Percentiles rank a stretch among this genome's conserved stretches.
Evolutionary conservation across 352 stramenopile genomes (phyloP).

Genomic region (Globisporangium yorkense): DNA sequence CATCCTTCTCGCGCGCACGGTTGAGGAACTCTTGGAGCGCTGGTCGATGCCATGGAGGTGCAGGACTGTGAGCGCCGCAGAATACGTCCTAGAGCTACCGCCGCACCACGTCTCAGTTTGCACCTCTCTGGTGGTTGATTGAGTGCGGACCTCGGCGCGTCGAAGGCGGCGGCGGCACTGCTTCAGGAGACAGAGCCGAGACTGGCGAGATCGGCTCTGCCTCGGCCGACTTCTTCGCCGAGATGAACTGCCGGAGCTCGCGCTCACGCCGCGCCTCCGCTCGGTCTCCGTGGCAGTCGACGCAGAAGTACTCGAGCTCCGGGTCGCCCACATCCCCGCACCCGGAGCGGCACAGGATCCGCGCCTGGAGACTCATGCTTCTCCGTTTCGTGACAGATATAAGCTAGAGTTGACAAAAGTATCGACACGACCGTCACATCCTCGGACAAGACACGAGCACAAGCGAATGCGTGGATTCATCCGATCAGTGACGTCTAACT

Average conservation of each 20-base stretch:
- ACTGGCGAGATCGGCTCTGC: not conserved
- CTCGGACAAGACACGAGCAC: too few relatives aligned
- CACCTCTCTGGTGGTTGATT: constrained; percentile 52
- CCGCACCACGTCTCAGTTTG: not conserved
- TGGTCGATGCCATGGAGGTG: not conserved
- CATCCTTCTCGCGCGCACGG: constrained; percentile 33
- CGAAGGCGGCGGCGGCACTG: not conserved
- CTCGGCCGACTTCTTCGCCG: constrained; percentile 1
- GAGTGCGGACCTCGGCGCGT: constrained; percentile 31
- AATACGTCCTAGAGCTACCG: too few relatives aligned
- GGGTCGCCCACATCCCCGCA: constrained; percentile 55
- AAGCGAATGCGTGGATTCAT: not conserved
- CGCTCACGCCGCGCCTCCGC: constrained; percentile 36
- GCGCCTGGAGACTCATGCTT: constrained; percentile 41
- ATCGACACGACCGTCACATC: too few relatives aligned
- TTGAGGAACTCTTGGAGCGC: constrained; percentile 45
- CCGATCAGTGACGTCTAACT: not conserved
- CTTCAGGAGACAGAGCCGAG: not conserved
- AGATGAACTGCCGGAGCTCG: constrained; percentile 31
- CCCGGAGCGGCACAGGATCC: constrained; percentile 41
- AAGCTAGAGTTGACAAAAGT: too few relatives aligned
- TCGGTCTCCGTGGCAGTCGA: constrained; percentile 57
- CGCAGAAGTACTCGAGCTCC: constrained; percentile 56
- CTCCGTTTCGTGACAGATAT: not conserved
- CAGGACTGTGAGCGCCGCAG: too few relatives aligned